Percentiles rank a stretch among this genome's conserved stretches.
Conservation (phyloP, 78 protist genomes). For the Speleostelium caveatum region DNA sequence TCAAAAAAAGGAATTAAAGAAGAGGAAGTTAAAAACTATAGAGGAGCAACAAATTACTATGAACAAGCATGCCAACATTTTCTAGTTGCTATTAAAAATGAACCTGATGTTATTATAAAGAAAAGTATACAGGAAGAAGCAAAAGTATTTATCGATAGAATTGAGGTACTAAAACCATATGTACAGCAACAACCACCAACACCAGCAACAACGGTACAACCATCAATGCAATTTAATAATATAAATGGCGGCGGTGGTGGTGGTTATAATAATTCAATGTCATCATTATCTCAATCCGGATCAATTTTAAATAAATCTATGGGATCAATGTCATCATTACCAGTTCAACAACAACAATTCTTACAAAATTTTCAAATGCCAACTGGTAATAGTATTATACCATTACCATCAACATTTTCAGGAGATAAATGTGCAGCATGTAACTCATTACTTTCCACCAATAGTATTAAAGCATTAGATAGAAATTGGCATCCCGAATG, state of each 20-base stretch:
- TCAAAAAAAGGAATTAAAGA: conserved; percentile 49
- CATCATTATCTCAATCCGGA: conserved; percentile 29
- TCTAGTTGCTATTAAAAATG: conserved; percentile 47
- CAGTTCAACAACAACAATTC: conserved; percentile 24
- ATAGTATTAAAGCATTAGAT: conserved; percentile 58
- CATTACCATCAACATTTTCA: conserved; percentile 28
- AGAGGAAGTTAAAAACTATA: conserved; percentile 58
- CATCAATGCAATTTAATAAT: not conserved
- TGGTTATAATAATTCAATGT: not conserved
- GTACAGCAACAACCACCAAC: conserved; percentile 34
- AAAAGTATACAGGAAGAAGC: conserved; percentile 40
- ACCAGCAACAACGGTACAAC: conserved; percentile 14
- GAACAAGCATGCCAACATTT: conserved; percentile 59
- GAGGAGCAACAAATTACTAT: conserved; percentile 42
- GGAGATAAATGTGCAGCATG: conserved; percentile 70
- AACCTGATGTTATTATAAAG: conserved; percentile 53
- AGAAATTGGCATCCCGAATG: conserved; percentile 77
- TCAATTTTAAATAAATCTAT: conserved; percentile 7
- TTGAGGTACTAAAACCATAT: conserved; percentile 56
- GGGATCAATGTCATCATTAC: not conserved
- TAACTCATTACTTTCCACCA: conserved; percentile 36
- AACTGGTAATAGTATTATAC: not conserved
- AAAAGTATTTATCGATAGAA: conserved; percentile 54
- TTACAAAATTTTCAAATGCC: conserved; percentile 20
- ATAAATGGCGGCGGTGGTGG: not conserved